Evolutionary conservation across 768 basidiomycete species (phyloP).

Genomic region (Gloeophyllum trabeum): DNA sequence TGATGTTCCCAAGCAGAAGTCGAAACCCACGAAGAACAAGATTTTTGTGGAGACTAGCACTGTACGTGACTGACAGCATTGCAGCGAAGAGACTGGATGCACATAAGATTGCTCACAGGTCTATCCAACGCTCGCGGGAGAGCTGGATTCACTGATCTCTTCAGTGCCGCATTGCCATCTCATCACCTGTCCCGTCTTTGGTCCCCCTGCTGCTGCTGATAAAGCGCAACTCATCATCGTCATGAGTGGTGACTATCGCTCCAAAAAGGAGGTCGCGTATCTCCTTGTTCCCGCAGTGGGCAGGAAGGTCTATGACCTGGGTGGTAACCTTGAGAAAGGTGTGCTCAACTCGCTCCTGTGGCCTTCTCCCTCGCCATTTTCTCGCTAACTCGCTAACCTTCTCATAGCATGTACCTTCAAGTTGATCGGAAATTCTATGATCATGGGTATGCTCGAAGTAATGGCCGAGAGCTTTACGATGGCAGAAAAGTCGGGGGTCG

Average conservation of each 20-base stretch:
- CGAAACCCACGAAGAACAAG: constrained; percentile 33
- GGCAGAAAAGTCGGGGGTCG: constrained; percentile 76
- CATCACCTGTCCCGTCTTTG: constrained; percentile 72
- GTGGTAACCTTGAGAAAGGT: constrained; percentile 81
- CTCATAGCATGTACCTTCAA: constrained; percentile 56
- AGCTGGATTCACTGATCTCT: constrained; percentile 61
- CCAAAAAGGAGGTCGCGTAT: constrained; percentile 72
- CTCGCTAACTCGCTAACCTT: too few species aligned
- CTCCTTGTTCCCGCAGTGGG: constrained; percentile 74
- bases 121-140: constrained; percentile 26
- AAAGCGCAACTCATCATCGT: constrained; percentile 56
- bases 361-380: too few species aligned
- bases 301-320: constrained; percentile 69
- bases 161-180: constrained; percentile 46
- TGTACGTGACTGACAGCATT: constrained; percentile 26
- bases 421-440: constrained; percentile 70
- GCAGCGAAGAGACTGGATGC: too few species aligned
- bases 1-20: not conserved
- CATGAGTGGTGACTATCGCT: constrained; percentile 73
- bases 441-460: constrained; percentile 68
- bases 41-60: constrained; percentile 85
- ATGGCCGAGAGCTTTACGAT: constrained; percentile 79
- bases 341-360: constrained; percentile 2
- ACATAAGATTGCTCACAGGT: too few species aligned
- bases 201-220: constrained; percentile 55